A percentile compares a stretch with the other conserved stretches of the same genome.
Evolutionary conservation across 768 basidiomycete genomes (phyloP).

Genomic region (Galerina marginata): DNA sequence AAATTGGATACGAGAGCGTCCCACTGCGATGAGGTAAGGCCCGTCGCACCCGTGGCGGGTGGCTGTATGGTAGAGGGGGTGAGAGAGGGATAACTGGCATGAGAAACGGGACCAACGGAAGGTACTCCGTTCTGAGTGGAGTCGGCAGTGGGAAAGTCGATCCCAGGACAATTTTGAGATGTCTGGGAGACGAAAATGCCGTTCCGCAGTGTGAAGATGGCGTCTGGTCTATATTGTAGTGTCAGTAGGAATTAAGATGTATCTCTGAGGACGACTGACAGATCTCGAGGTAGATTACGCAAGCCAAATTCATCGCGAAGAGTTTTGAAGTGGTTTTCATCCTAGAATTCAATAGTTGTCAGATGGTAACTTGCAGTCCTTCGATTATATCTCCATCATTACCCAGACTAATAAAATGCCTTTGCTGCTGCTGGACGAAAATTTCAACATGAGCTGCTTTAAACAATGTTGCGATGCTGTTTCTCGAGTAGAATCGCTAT

Average conservation of each 20-base stretch:
- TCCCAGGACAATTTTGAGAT: conserved; percentile 10
- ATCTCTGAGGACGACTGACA: conserved; percentile 1
- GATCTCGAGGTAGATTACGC: conserved; percentile 10
- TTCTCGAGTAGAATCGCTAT: background rate
- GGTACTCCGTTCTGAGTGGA: background rate
- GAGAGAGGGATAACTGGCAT: background rate
- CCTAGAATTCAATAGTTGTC: conserved; percentile 1
- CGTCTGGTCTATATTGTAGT: conserved; percentile 4
- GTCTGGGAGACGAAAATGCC: conserved; percentile 14
- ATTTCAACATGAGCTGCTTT: conserved; percentile 3
- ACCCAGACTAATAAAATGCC: conserved; percentile 17
- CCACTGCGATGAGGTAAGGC: too few species aligned
- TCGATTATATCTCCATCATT: background rate
- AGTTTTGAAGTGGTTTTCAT: conserved; percentile 8
- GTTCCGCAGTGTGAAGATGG: conserved; percentile 12
- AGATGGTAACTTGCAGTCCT: background rate
- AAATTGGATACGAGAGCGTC: conserved; percentile 1
- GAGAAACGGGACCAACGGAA: background rate
- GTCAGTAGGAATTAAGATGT: background rate
- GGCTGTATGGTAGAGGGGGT: background rate
- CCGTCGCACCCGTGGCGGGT: too few species aligned
- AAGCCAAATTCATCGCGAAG: conserved; percentile 11
- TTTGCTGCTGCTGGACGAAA: conserved; percentile 12
- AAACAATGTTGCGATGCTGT: conserved; percentile 4
- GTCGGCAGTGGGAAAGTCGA: background rate